Percentiles rank a stretch among this genome's conserved stretches.
phyloP scores from a whole-genome alignment of 495 filamentous ascomycete genomes.

The Polyplosphaeria fusca region DNA sequence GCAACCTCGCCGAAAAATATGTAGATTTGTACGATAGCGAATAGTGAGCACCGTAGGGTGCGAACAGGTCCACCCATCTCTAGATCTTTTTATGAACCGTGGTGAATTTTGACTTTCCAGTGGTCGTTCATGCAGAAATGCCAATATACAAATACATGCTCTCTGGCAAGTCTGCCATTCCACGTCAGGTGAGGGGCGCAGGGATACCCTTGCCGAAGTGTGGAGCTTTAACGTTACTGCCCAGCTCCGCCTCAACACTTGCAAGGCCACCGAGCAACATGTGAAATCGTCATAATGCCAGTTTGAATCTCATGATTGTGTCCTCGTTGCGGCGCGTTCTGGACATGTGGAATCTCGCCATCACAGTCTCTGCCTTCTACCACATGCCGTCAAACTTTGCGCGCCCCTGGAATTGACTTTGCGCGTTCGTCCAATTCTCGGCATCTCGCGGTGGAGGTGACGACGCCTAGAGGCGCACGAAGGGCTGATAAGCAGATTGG shows the following conservation, averaged over 20 bases:
- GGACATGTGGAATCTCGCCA: constrained; percentile 2
- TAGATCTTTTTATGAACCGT: no score
- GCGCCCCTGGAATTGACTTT: not conserved
- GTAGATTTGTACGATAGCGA: no score
- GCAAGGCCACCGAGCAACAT: constrained; percentile 1
- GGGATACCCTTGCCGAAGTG: not conserved
- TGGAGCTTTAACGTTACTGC: not conserved
- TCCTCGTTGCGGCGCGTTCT: not conserved
- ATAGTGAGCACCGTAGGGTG: no score
- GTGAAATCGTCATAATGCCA: constrained; percentile 1
- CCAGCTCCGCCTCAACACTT: constrained; percentile 3
- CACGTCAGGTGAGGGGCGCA: not conserved
- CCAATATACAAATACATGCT: no score
- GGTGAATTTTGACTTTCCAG: no score
- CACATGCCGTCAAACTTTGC: not conserved
- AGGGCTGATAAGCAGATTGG: no score
- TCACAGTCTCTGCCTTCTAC: not conserved
- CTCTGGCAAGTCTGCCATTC: no score
- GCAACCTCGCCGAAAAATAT: no score
- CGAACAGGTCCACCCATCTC: no score
- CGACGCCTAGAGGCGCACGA: no score
- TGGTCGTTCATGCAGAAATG: no score
- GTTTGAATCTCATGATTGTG: not conserved
- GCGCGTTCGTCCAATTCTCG: not conserved
- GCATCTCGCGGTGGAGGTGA: no score